Percentiles rank a stretch among this genome's conserved stretches.
These are phyloP conservation scores for Cadophora sp. DNA, from an alignment of 2,329 filamentous ascomycete genomes.

Conservation along the genomic window DNA sequence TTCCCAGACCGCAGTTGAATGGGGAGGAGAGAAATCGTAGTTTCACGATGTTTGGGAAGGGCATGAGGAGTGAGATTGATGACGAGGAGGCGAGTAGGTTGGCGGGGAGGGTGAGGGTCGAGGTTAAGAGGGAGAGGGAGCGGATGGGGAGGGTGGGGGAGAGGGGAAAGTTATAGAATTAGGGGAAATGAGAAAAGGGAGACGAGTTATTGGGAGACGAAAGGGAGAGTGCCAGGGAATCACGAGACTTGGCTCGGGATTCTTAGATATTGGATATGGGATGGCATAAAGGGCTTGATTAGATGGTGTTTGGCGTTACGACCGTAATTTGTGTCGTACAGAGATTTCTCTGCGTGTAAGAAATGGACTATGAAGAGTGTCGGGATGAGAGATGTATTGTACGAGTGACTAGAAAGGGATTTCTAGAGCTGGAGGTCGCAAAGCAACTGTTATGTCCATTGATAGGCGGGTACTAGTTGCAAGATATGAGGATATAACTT, in stretches of 20 bases:
- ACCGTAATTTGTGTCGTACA: conserved; percentile 1
- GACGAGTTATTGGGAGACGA: not conserved
- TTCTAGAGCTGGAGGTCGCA: too few relatives aligned
- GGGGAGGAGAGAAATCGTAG: conserved; percentile 58
- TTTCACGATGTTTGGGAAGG: conserved; percentile 85
- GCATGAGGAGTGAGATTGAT: conserved; percentile 75
- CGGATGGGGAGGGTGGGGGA: conserved; percentile 34
- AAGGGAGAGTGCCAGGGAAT: not conserved
- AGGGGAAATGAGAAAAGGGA: not conserved
- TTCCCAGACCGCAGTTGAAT: conserved; percentile 75
- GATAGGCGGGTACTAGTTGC: not conserved
- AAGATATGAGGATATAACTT: not conserved
- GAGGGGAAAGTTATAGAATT: conserved; percentile 9
- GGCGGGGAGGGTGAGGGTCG: conserved; percentile 59
- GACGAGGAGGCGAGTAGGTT: conserved; percentile 73
- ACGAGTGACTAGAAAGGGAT: too few relatives aligned
- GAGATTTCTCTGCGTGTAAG: too few relatives aligned
- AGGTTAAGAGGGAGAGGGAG: conserved; percentile 55
- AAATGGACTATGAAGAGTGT: too few relatives aligned
- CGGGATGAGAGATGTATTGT: too few relatives aligned
- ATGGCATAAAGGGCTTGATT: not conserved
- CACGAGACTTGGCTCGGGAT: not conserved
- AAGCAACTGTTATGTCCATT: not conserved
- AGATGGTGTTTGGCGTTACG: conserved; percentile 9
- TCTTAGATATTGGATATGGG: conserved; percentile 5